These are phyloP conservation scores for Umbelopsis ramanniana DNA, from an alignment of 192 early-diverging fungal species.

Conservation along the genomic window DNA sequence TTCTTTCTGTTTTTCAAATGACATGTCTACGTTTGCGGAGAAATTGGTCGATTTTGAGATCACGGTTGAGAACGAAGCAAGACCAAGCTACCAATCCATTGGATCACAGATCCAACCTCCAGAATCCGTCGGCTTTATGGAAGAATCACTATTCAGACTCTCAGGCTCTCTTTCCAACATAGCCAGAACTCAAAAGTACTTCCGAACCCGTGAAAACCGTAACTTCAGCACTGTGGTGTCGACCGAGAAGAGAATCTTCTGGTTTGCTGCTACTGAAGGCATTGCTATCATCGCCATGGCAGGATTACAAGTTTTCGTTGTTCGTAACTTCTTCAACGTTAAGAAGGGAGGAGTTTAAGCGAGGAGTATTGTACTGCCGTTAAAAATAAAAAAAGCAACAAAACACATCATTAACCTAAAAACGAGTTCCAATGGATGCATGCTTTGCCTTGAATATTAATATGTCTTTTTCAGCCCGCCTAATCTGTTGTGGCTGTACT, in stretches of 20 bases:
- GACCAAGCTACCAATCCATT: slow-evolving; percentile 42
- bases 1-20: slow-evolving; percentile 96
- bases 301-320: slow-evolving; percentile 91
- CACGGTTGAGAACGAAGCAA: slow-evolving; percentile 85
- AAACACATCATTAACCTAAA: neutral
- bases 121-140: slow-evolving; percentile 58
- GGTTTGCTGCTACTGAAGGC: slow-evolving; percentile 87
- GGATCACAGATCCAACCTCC: slow-evolving; percentile 48
- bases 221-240: slow-evolving; percentile 89
- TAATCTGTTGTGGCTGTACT: too few relatives aligned
- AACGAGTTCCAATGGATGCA: neutral
- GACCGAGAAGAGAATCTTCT: slow-evolving; percentile 87
- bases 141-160: slow-evolving; percentile 65
- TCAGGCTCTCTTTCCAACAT: slow-evolving; percentile 68
- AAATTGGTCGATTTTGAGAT: slow-evolving; percentile 98
- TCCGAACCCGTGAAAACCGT: slow-evolving; percentile 88
- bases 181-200: slow-evolving; percentile 85
- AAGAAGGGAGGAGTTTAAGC: slow-evolving; percentile 61
- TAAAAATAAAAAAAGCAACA: neutral
- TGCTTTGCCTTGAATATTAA: too few relatives aligned
- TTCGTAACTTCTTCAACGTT: slow-evolving; percentile 89
- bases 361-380: neutral
- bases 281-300: slow-evolving; percentile 82
- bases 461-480: too few relatives aligned
- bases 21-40: slow-evolving; percentile 92